Evolutionary conservation across 257 asterid species (phyloP).

Genomic region (Salvia hispanica): DNA sequence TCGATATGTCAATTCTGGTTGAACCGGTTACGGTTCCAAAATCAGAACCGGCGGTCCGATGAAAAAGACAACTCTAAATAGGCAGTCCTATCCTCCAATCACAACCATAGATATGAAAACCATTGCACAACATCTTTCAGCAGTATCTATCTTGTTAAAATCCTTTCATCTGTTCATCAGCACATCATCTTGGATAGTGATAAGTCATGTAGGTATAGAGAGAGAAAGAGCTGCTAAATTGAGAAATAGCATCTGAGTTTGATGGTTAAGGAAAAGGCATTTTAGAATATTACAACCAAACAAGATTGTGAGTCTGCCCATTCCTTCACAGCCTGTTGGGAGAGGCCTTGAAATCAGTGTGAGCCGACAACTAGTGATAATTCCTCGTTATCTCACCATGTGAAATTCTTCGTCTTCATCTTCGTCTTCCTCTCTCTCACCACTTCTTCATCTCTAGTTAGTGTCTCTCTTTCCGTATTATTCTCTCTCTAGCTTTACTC

Average conservation of each 20-base stretch:
- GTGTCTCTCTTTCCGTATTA: constrained; percentile 19
- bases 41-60: background rate
- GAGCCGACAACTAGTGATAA: constrained; percentile 65
- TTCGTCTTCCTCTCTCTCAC: constrained; percentile 35
- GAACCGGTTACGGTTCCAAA: too few relatives aligned
- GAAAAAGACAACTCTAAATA: background rate
- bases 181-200: constrained; percentile 37
- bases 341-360: constrained; percentile 19
- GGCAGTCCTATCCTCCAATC: constrained; percentile 30
- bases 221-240: background rate
- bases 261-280: constrained; percentile 7
- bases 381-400: constrained; percentile 72
- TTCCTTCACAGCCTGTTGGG: constrained; percentile 77
- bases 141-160: background rate
- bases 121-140: background rate
- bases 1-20: too few relatives aligned
- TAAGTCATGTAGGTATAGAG: constrained; percentile 15
- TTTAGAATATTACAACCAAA: constrained; percentile 36
- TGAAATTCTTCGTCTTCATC: constrained; percentile 33
- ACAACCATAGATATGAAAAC: constrained; percentile 21
- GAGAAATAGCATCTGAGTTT: background rate
- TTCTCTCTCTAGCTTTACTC: constrained; percentile 17
- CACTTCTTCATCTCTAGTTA: background rate
- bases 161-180: background rate
- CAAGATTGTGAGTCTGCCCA: constrained; percentile 62